These are phyloP conservation scores for Penicillium angulare DNA, from an alignment of 495 filamentous ascomycete species.

Conservation along the genomic window DNA sequence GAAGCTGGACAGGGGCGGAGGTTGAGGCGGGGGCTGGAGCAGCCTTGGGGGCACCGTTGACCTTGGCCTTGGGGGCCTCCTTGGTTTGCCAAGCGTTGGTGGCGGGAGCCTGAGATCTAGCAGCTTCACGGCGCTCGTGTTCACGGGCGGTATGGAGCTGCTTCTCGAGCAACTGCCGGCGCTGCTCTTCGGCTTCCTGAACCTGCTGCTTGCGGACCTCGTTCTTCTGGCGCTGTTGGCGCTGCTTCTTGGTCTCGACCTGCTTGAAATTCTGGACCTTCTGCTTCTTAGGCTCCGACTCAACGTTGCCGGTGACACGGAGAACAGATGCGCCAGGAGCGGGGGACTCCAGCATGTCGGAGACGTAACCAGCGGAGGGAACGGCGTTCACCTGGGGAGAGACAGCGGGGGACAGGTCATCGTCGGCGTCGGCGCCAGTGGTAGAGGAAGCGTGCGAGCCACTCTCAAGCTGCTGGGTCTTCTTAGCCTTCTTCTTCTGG, in stretches of 20 bases:
- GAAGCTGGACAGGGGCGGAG: constrained; percentile 47
- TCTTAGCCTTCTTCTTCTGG: constrained; percentile 63
- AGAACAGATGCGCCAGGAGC: constrained; percentile 70
- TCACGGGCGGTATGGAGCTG: constrained; percentile 77
- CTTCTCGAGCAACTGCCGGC: constrained; percentile 69
- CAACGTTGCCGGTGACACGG: constrained; percentile 64
- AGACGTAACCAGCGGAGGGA: constrained; percentile 58
- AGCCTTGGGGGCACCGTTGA: constrained; percentile 12
- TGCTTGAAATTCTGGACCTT: constrained; percentile 56
- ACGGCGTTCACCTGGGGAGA: constrained; percentile 57
- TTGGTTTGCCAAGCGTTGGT: constrained; percentile 62
- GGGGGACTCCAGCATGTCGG: constrained; percentile 82
- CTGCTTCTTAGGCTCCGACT: constrained; percentile 61
- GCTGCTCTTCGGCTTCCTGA: constrained; percentile 70
- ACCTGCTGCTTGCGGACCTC: constrained; percentile 69
- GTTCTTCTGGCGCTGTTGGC: constrained; percentile 79
- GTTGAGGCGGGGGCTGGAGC: constrained; percentile 25
- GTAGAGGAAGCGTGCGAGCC: constrained; percentile 62
- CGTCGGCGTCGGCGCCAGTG: constrained; percentile 76
- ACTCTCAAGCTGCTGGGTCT: constrained; percentile 33
- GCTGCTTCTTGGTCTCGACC: constrained; percentile 84
- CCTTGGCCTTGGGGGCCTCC: constrained; percentile 26
- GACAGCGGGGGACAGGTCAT: constrained; percentile 65
- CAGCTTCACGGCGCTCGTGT: constrained; percentile 66
- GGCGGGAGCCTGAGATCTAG: constrained; percentile 66